Evolutionary conservation across 768 basidiomycete genomes (phyloP).

Genomic region (Russula abietina): DNA sequence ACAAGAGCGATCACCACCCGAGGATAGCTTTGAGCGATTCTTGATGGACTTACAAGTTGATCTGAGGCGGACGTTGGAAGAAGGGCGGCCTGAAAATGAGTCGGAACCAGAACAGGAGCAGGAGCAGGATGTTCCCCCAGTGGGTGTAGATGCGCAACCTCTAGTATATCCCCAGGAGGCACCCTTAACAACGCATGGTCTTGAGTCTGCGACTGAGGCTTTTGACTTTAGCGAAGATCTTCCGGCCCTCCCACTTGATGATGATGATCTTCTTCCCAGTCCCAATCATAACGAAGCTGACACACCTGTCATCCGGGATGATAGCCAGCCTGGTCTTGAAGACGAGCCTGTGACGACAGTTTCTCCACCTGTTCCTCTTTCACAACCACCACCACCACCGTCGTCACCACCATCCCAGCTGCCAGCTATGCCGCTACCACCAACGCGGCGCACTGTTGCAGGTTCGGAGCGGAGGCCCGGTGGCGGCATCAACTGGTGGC

Average conservation of each 20-base stretch:
- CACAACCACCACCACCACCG: background rate
- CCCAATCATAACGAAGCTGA: background rate
- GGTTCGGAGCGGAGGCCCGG: slow-evolving; percentile 38
- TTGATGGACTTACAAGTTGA: slow-evolving; percentile 72
- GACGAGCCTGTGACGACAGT: background rate
- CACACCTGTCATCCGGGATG: background rate
- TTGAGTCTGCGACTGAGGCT: background rate
- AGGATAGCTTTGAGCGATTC: slow-evolving; percentile 78
- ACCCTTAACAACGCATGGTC: background rate
- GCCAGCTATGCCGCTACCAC: background rate
- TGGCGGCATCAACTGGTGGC: slow-evolving; percentile 70
- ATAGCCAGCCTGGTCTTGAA: background rate
- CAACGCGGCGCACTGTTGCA: slow-evolving; percentile 30
- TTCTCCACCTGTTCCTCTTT: background rate
- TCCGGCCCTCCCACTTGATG: slow-evolving; percentile 13
- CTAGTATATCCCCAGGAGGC: slow-evolving; percentile 13
- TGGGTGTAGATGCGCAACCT: background rate
- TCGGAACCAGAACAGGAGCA: background rate
- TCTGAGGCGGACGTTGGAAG: slow-evolving; percentile 53
- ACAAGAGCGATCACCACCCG: slow-evolving; percentile 35
- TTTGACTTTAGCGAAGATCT: slow-evolving; percentile 1
- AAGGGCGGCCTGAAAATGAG: slow-evolving; percentile 10
- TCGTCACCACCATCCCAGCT: background rate
- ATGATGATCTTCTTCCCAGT: slow-evolving; percentile 5
- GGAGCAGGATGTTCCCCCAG: background rate